A percentile compares a stretch with the other conserved stretches of the same genome.
These are phyloP conservation scores for Triglochin maritima DNA, from an alignment of 106 monocot species.

Conservation along the genomic window DNA sequence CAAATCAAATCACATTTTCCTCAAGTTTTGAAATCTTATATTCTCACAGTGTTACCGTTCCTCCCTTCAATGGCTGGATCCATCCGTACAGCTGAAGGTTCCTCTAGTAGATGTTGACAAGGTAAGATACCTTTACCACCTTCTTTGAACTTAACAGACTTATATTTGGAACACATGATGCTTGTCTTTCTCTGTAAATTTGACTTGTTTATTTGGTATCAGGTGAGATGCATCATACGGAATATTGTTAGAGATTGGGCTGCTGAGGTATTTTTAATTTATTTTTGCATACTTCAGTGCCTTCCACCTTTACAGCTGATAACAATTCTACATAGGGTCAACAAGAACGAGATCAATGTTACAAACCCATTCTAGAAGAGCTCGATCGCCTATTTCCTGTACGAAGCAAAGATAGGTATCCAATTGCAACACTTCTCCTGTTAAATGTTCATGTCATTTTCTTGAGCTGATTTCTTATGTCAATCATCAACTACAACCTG, in stretches of 20 bases:
- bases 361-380: constrained; percentile 90
- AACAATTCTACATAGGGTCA: constrained; percentile 41
- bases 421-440: neutral
- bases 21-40: neutral
- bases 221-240: constrained; percentile 96
- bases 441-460: neutral
- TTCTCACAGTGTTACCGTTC: constrained; percentile 23
- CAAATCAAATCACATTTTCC: neutral
- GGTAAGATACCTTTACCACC: constrained; percentile 50
- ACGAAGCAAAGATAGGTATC: constrained; percentile 48
- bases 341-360: constrained; percentile 93
- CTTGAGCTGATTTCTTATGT: neutral
- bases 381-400: constrained; percentile 64
- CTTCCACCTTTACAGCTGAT: neutral
- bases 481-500: too few relatives aligned
- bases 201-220: constrained; percentile 1
- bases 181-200: too few relatives aligned
- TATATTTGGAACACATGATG: neutral
- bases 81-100: constrained; percentile 50
- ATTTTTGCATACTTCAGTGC: neutral
- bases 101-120: constrained; percentile 97
- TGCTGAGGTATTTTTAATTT: constrained; percentile 49
- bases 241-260: constrained; percentile 98
- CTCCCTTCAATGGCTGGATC: constrained; percentile 41
- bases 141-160: neutral